Base-by-base conservation (phyloP, 768 basidiomycete species). In the Leccinellum luteum region DNA sequence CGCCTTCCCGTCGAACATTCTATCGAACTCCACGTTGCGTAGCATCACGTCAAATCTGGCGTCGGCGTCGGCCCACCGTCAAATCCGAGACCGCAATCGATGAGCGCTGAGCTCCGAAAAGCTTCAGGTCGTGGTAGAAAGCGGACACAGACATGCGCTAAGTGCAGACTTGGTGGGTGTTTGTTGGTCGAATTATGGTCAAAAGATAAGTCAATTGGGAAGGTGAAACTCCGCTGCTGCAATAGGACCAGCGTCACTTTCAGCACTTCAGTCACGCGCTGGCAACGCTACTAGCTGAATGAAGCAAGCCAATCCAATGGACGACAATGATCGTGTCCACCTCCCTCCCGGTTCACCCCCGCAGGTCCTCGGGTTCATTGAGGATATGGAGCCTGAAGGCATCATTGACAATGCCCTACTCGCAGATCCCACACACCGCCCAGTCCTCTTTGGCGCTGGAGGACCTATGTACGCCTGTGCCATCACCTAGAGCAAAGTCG, bases 361-460 rank as follows among this genome's bases (percentile, higher is more conserved):
- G 6, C 49, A 59, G 17, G 58, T 55, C 7, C 45, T 65, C 30
- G 63, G 66, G 38, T 48, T 68, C 48, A 45, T 72, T 15, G 66
- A 68, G 45, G 68, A 65, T 19, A 74, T 72, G 70, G 63, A 60
- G 55, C 52, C 27, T 14, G 66, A 65, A 7, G 49, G 56, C 43
- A 51, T 48, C 52, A 41, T 58, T 47, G 61, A 68, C 47, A 60
- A 53, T 27, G 28, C 52, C 50, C 54, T 60, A 28, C 58, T 52
- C 25, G 44, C 54, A 19, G 67, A 63, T 60, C 63, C 56, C 9
- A 52, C 56, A 35, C 60, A 54, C 19, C 85, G 80, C 4, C 88
- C 87, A 6, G 77, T 79, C 48, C 70, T 79, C 44, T 91, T 91
- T 66, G 85, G 86, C 19, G 90, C 89, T 52, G 87, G 86, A 15